Base-by-base conservation (phyloP, 2,329 filamentous ascomycete species). In the Elsinoe necatrix region DNA sequence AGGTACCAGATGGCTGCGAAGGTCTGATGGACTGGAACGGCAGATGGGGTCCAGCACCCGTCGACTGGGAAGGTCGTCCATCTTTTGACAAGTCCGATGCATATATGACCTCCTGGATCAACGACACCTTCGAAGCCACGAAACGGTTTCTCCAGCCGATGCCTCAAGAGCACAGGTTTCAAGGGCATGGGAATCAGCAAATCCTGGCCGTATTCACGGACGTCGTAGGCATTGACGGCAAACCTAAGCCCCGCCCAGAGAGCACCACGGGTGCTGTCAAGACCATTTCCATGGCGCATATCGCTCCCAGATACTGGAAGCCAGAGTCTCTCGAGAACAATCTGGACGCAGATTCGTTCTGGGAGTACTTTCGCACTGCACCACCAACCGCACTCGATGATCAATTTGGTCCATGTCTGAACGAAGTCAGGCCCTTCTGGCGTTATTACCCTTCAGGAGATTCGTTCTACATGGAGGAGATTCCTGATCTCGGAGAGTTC, bases 21-120 rank as follows among this genome's bases (percentile, higher is more conserved):
- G 67, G 70, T 57, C 62, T 75, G 1, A 58, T 66, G 3, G 75
- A 75, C 57, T 79, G 72, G 72, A 68, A 74, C 52, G 75, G 75
- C 11, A 66, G 72, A 6, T 73, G 71, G 66, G 65, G 72, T 23
- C 75, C 76, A 1, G 68, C 77, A 20, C 75, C 75, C 1, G 66
- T 74, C 16, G 70, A 76, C 21, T 79, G 77, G 77, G 68, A 72
- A 23, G 63, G 60, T 8, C 69, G 66, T 21, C 62, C 64, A 2
- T 61, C 58, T 1, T 70, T 68, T 11, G 51, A 59, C n/a, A 62
- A 65, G n/a, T 63, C 58, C 23, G 58, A 51, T 16, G 58, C 60
- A 9, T 59, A 62, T 23, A 66, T 70, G 20, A 59, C 65, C 16
- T 29, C 54, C 5, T 70, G 68, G 68, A 31, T 66, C 1, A 55